Percentiles rank a stretch among this genome's conserved stretches.
phyloP scores from a whole-genome alignment of 371 early-diverging fungal genomes.

The Circinella umbellata region DNA sequence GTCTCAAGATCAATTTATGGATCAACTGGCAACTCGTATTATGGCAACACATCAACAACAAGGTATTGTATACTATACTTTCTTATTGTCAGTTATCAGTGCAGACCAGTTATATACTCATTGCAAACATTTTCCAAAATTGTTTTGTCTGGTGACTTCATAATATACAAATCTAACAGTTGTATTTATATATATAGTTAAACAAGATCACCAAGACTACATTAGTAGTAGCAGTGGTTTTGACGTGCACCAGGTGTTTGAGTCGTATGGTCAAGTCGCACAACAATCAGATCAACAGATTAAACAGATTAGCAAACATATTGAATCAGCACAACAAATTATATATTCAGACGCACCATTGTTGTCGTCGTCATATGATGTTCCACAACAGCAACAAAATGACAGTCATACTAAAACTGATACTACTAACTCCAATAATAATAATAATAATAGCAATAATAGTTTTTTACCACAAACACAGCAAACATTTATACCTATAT shows the following conservation, averaged over 20 bases:
- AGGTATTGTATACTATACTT: neutral
- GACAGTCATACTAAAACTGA: too few species aligned
- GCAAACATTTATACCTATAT: too few species aligned
- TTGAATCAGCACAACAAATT: conserved; percentile 17
- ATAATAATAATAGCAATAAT: neutral
- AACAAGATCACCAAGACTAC: neutral
- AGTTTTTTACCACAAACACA: too few species aligned
- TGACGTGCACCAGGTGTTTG: conserved; percentile 8
- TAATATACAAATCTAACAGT: neutral
- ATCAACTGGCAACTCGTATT: neutral
- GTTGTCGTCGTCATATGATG: conserved; percentile 9
- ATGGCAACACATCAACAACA: neutral
- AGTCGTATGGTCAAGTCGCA: conserved; percentile 19
- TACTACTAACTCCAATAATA: neutral
- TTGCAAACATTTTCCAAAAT: neutral
- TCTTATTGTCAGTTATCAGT: neutral
- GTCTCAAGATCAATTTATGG: conserved; percentile 50
- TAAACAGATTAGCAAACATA: conserved; percentile 19
- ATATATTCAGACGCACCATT: conserved; percentile 10
- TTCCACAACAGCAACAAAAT: conserved; percentile 1
- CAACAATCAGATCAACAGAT: conserved; percentile 13
- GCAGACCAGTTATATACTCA: too few species aligned
- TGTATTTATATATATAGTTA: neutral
- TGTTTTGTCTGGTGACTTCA: neutral
- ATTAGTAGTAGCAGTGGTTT: neutral